phyloP scores from a whole-genome alignment of 495 filamentous ascomycete species.

The Antarctomyces pellizariae region DNA sequence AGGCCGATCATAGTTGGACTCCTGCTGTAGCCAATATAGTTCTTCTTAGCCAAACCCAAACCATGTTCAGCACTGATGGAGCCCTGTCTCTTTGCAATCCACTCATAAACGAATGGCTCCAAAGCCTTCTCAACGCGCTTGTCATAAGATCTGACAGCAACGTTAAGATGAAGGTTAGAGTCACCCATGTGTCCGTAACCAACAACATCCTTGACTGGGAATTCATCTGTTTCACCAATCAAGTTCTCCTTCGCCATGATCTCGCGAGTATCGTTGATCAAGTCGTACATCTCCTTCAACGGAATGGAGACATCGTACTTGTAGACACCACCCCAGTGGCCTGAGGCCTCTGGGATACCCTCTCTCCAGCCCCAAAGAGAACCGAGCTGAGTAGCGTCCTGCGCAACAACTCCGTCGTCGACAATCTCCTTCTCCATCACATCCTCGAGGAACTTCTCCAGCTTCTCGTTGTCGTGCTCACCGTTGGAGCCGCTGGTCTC shows the following conservation, averaged over 20 bases:
- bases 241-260: conserved; percentile 50
- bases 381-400: conserved; percentile 74
- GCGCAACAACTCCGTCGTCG: conserved; percentile 66
- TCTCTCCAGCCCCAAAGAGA: conserved; percentile 84
- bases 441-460: conserved; percentile 67
- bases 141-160: conserved; percentile 58
- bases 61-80: conserved; percentile 96
- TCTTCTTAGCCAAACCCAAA: conserved; percentile 80
- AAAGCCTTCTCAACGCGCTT: conserved; percentile 72
- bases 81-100: conserved; percentile 67
- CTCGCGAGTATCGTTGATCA: conserved; percentile 63
- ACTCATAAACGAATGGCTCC: conserved; percentile 93
- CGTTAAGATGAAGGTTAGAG: conserved; percentile 80
- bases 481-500: conserved; percentile 88
- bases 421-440: conserved; percentile 73
- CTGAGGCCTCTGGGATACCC: conserved; percentile 66
- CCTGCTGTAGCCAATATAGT: conserved; percentile 79
- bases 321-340: conserved; percentile 88
- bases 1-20: conserved; percentile 61
- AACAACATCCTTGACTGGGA: conserved; percentile 70
- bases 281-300: conserved; percentile 57
- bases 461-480: conserved; percentile 78
- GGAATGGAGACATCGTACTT: conserved; percentile 97
- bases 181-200: conserved; percentile 98
- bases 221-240: conserved; percentile 49